phyloP scores from a whole-genome alignment of 495 filamentous ascomycete genomes.

The Aspergillus egyptiacus region DNA sequence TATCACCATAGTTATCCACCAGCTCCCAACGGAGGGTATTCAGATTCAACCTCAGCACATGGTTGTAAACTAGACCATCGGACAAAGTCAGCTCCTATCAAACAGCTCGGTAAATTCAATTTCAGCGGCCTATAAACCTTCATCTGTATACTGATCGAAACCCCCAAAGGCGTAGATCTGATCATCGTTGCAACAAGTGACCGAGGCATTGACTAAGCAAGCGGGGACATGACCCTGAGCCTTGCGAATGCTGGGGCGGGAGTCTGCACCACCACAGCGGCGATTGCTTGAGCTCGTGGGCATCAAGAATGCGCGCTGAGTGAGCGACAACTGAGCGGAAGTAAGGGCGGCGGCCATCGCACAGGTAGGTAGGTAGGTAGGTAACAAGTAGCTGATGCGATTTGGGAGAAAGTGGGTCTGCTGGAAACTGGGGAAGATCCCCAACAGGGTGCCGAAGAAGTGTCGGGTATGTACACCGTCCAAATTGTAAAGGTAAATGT shows the following conservation, averaged over 20 bases:
- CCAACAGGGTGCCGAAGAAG: conserved; percentile 7
- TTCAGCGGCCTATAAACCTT: conserved; percentile 46
- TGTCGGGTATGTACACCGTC: not conserved
- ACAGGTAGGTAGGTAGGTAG: too few relatives aligned
- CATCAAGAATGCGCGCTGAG: conserved; percentile 72
- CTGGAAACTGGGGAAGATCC: conserved; percentile 23
- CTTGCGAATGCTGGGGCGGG: conserved; percentile 73
- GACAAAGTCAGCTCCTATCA: conserved; percentile 9
- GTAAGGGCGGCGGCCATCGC: conserved; percentile 26
- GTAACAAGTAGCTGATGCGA: conserved; percentile 26
- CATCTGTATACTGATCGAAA: conserved; percentile 98
- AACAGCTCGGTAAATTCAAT: not conserved
- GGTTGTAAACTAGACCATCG: conserved; percentile 73
- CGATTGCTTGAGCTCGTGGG: conserved; percentile 65
- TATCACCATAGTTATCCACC: conserved; percentile 97
- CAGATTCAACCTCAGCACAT: conserved; percentile 83
- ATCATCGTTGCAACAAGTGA: conserved; percentile 93
- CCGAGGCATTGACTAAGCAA: conserved; percentile 94
- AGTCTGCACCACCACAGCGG: conserved; percentile 57
- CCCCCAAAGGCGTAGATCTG: conserved; percentile 97
- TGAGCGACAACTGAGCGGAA: conserved; percentile 32
- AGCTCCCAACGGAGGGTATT: conserved; percentile 85
- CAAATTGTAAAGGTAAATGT: too few relatives aligned
- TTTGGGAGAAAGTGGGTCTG: conserved; percentile 34
- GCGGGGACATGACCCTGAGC: conserved; percentile 83